phyloP scores from a whole-genome alignment of 768 basidiomycete species.

The Hortiboletus flavorubellus region DNA sequence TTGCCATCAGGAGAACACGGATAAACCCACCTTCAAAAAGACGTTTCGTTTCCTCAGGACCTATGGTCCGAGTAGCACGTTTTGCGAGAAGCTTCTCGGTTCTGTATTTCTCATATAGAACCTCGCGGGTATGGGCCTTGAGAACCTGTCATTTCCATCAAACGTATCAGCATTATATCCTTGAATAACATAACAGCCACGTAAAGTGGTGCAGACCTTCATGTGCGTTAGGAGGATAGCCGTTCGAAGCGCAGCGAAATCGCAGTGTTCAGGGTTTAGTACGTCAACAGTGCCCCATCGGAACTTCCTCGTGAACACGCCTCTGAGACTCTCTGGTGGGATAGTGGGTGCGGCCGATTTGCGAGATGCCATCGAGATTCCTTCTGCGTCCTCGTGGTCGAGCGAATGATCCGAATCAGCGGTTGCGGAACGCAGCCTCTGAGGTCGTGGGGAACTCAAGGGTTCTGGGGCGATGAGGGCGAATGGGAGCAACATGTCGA shows the following conservation, averaged over 20 bases:
- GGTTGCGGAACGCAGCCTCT: slow-evolving; percentile 9
- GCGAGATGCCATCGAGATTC: slow-evolving; percentile 33
- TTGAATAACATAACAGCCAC: slow-evolving; percentile 14
- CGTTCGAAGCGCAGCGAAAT: slow-evolving; percentile 82
- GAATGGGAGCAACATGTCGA: slow-evolving; percentile 65
- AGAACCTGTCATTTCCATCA: slow-evolving; percentile 51
- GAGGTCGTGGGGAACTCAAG: slow-evolving; percentile 37
- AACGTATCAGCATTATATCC: slow-evolving; percentile 4
- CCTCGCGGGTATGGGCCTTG: slow-evolving; percentile 80
- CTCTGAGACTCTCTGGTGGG: slow-evolving; percentile 66
- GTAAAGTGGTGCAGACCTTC: slow-evolving; percentile 49
- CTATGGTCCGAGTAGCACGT: slow-evolving; percentile 76
- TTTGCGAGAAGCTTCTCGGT: slow-evolving; percentile 88
- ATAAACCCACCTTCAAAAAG: slow-evolving; percentile 62
- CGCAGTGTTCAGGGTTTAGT: slow-evolving; percentile 80
- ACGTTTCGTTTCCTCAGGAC: slow-evolving; percentile 68
- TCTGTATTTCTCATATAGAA: slow-evolving; percentile 89
- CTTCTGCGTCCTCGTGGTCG: slow-evolving; percentile 17
- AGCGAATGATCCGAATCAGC: slow-evolving; percentile 20
- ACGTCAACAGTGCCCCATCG: slow-evolving; percentile 90
- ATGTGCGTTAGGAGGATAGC: slow-evolving; percentile 82
- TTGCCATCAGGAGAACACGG: slow-evolving; percentile 17
- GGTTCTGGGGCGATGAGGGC: slow-evolving; percentile 75
- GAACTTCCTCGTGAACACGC: slow-evolving; percentile 74
- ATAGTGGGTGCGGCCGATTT: slow-evolving; percentile 37